phyloP scores from a whole-genome alignment of 257 asterid species.

The Mitragyna speciosa region DNA sequence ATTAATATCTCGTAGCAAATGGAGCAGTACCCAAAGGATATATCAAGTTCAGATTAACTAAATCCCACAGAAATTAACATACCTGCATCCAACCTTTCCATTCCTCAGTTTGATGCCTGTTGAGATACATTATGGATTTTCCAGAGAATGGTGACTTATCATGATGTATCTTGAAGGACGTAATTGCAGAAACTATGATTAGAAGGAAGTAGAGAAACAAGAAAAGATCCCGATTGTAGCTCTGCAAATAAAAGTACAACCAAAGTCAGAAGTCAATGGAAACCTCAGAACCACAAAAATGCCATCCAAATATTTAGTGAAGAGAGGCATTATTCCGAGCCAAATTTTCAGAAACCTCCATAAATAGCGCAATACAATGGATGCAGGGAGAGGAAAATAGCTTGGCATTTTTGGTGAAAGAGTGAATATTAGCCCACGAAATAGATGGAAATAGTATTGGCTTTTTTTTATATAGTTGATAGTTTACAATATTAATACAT shows the following conservation, averaged over 20 bases:
- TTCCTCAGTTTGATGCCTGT: constrained; percentile 96
- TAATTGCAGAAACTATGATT: constrained; percentile 75
- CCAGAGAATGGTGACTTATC: constrained; percentile 84
- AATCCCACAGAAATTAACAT: constrained; percentile 9
- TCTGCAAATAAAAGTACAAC: constrained; percentile 48
- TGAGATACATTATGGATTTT: constrained; percentile 76
- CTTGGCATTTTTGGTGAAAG: neutral
- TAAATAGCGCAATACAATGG: neutral
- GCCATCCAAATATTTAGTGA: neutral
- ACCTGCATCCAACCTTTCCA: constrained; percentile 99
- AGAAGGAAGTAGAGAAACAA: constrained; percentile 87
- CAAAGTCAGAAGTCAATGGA: constrained; percentile 5
- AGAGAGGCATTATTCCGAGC: neutral
- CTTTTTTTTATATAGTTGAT: neutral
- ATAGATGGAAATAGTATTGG: neutral
- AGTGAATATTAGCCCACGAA: neutral
- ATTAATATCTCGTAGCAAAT: neutral
- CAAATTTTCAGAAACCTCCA: neutral
- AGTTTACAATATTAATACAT: neutral
- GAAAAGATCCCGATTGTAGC: constrained; percentile 82
- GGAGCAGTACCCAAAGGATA: neutral
- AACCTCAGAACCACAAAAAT: neutral
- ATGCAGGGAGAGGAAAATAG: neutral
- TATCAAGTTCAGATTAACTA: neutral
- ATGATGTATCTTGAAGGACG: constrained; percentile 82